Base-by-base conservation (phyloP, 2,329 filamentous ascomycete species). In the Cordyceps militaris region DNA sequence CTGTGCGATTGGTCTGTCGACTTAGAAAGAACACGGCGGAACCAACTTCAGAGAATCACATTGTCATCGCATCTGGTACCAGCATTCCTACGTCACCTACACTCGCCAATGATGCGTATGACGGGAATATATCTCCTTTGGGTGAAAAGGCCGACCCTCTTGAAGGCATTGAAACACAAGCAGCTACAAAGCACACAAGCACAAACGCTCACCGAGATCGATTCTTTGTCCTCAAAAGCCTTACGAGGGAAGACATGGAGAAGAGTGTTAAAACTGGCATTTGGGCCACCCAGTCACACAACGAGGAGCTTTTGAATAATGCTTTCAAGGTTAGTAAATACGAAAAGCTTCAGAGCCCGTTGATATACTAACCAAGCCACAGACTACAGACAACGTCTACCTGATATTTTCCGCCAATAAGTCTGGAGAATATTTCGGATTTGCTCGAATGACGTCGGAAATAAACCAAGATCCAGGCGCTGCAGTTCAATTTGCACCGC, bases 321-420 rank as follows among this genome's bases (percentile, higher is more conserved):
- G 93, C 93, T 0, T 97, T 88, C 70, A 80, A 89, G 76, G 91
- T 92, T 71, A 67, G 47, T 16, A 2, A 23, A 21, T 19, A 23
- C 9, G 3, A n/a, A 16, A 16, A 21, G 10, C 36, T 4, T 11
- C 19, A 19, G 6, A 21, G 30, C 8, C 3, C 26, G 8, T 19
- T 24, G 1, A 16, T 13, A 4, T 34, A 7, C 51, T 54, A 7
- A 42, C 44, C 26, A 40, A 19, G 10, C n/a, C 43, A 5, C 61
- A 96, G 91, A 76, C 79, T 10, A 83, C 86, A 14, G 89, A 95
- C 55, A 89, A 88, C 66, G 92, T 97, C 1, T 97, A 92, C 67
- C 78, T 97, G 30, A 84, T 97, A 14, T 97, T 97, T 70, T 97
- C 93, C 1, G 93, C 93, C 13, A 97, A 97, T 72, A 97, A 97